Evolutionary conservation across 805 yeast genomes (phyloP).

Genomic region (Metschnikowia lochheadii): DNA sequence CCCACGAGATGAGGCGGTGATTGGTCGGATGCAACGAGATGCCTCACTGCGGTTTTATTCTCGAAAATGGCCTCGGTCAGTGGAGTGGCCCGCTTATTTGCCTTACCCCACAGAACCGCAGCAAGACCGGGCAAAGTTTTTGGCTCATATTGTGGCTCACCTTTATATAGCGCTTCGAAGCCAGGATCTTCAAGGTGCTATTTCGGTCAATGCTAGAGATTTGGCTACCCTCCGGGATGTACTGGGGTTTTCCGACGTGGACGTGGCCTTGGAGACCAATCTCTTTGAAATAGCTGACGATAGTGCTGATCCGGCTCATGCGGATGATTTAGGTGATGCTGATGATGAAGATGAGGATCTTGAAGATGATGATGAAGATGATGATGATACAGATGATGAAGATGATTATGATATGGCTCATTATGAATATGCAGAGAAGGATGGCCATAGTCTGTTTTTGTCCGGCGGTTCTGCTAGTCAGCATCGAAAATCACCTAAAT

Average conservation of each 20-base stretch:
- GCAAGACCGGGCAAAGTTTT: constrained; percentile 64
- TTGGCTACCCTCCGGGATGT: constrained; percentile 42
- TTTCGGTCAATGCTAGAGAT: constrained; percentile 65
- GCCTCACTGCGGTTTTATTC: constrained; percentile 36
- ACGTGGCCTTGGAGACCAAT: constrained; percentile 52
- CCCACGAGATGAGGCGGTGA: constrained; percentile 39
- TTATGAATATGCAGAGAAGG: constrained; percentile 34
- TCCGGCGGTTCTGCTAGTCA: constrained; percentile 40
- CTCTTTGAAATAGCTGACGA: constrained; percentile 39
- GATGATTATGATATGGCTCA: constrained; percentile 19
- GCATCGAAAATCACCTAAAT: constrained; percentile 58
- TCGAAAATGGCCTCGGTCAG: constrained; percentile 37
- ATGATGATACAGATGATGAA: constrained; percentile 42
- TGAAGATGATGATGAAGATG: constrained; percentile 37
- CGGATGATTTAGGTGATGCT: no score
- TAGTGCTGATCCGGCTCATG: background rate
- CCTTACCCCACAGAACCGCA: constrained; percentile 76
- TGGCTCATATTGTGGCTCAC: constrained; percentile 76
- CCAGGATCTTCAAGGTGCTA: constrained; percentile 66
- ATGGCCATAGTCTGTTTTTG: constrained; percentile 32
- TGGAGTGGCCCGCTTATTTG: constrained; percentile 42
- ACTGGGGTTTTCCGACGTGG: constrained; percentile 34
- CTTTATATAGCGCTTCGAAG: constrained; percentile 73
- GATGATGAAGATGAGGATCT: constrained; percentile 8
- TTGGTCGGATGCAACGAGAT: constrained; percentile 26